These are phyloP conservation scores for Diaporthe citrichinensis DNA, from an alignment of 2,329 filamentous ascomycete species.

Conservation along the genomic window DNA sequence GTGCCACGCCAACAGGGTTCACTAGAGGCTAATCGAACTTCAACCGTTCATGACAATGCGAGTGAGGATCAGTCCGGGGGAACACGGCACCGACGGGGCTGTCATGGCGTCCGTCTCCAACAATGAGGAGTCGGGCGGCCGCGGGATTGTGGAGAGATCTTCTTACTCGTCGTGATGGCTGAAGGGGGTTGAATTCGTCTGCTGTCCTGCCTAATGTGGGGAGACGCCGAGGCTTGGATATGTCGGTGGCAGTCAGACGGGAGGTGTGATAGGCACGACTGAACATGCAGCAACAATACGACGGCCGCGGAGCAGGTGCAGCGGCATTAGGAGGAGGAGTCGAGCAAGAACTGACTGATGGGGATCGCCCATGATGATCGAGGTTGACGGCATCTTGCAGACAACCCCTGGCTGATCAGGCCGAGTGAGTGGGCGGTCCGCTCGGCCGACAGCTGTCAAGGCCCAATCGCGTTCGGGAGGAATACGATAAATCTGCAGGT, in stretches of 20 bases:
- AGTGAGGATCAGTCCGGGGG: not conserved
- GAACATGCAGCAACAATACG: constrained; percentile 3
- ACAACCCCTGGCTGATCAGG: constrained; percentile 20
- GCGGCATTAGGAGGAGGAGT: not conserved
- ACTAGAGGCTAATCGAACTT: constrained; percentile 6
- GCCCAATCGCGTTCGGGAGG: not conserved
- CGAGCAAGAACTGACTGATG: not conserved
- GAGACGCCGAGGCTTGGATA: constrained; percentile 25
- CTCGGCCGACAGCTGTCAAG: constrained; percentile 27
- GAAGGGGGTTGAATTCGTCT: not conserved
- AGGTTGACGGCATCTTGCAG: constrained; percentile 30
- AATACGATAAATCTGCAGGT: constrained; percentile 17
- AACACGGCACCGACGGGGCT: not conserved
- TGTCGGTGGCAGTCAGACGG: not conserved
- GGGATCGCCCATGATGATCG: constrained; percentile 8
- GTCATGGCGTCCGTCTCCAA: not conserved
- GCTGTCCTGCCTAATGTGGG: constrained; percentile 24
- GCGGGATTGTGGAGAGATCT: not conserved
- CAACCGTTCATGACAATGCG: constrained; percentile 5
- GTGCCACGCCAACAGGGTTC: constrained; percentile 21
- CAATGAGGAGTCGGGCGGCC: constrained; percentile 20
- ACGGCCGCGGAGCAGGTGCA: not conserved
- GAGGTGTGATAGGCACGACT: constrained; percentile 12
- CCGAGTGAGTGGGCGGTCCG: constrained; percentile 4
- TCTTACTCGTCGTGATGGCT: not conserved